phyloP scores from a whole-genome alignment of 495 filamentous ascomycete species.

The Aspergillus leporis region DNA sequence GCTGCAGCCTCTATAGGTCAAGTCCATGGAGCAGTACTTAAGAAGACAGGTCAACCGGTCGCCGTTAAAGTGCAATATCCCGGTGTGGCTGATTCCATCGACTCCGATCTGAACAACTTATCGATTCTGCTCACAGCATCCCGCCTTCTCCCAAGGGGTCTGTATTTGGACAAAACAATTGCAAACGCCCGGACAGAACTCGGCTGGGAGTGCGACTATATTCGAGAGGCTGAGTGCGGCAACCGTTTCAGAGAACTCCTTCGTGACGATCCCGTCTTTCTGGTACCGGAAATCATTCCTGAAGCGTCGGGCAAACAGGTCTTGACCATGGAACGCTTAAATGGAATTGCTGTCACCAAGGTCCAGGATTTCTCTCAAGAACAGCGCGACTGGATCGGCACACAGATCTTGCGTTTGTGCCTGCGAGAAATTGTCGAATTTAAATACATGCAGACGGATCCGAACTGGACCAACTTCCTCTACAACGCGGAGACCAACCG shows the following conservation, averaged over 20 bases:
- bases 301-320: slow-evolving; percentile 86
- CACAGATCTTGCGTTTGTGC: slow-evolving; percentile 88
- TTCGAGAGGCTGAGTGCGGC: slow-evolving; percentile 79
- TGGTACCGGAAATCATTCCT: slow-evolving; percentile 73
- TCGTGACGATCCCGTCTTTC: slow-evolving; percentile 70
- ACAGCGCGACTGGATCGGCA: slow-evolving; percentile 87
- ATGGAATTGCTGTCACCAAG: slow-evolving; percentile 86
- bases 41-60: slow-evolving; percentile 69
- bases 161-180: slow-evolving; percentile 96
- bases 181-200: slow-evolving; percentile 92
- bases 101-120: slow-evolving; percentile 92
- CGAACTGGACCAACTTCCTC: slow-evolving; percentile 99
- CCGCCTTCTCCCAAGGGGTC: slow-evolving; percentile 81
- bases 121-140: slow-evolving; percentile 88
- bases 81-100: slow-evolving; percentile 92
- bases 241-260: slow-evolving; percentile 73
- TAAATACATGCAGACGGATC: slow-evolving; percentile 98
- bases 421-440: slow-evolving; percentile 92
- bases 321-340: slow-evolving; percentile 88
- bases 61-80: slow-evolving; percentile 98
- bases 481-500: slow-evolving; percentile 72
- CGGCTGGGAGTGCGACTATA: slow-evolving; percentile 96
- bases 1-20: slow-evolving; percentile 98
- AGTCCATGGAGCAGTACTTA: slow-evolving; percentile 85
- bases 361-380: slow-evolving; percentile 69